A percentile compares a stretch with the other conserved stretches of the same genome.
These are phyloP conservation scores for Mortierella hygrophila DNA, from an alignment of 192 early-diverging fungal genomes.

Conservation along the genomic window DNA sequence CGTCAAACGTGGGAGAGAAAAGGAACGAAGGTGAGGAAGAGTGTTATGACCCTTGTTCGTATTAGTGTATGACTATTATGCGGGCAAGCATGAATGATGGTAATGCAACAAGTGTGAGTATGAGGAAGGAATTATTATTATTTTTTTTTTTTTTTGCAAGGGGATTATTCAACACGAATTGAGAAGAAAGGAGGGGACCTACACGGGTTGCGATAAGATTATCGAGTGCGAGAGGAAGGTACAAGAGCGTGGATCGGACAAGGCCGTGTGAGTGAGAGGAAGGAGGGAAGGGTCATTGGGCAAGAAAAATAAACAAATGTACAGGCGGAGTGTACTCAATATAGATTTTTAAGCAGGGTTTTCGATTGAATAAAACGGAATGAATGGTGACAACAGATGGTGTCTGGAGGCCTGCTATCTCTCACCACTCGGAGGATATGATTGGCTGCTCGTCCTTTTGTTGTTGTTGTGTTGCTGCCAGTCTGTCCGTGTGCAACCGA, in stretches of 20 bases:
- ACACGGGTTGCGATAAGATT: constrained; percentile 2
- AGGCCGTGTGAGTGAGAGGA: background rate
- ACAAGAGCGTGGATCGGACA: constrained; percentile 2
- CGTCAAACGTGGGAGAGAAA: constrained; percentile 3
- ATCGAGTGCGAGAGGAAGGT: background rate
- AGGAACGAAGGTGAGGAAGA: background rate
- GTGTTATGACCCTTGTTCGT: background rate
- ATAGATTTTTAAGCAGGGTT: background rate
- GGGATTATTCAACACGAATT: constrained; percentile 2
- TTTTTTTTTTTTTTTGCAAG: background rate
- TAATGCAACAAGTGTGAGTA: background rate
- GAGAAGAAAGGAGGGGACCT: background rate
- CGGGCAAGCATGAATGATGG: background rate
- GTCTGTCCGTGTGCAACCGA: constrained; percentile 5
- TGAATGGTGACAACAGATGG: background rate
- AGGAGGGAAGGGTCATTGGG: too few relatives aligned
- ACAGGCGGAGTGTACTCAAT: background rate
- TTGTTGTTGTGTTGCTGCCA: background rate
- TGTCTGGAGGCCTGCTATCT: background rate
- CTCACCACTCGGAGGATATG: background rate
- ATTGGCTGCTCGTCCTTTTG: background rate
- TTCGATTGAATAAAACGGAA: background rate
- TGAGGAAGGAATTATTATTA: background rate
- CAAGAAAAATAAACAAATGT: background rate
- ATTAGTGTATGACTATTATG: background rate